Base-by-base conservation (phyloP, 805 yeast species). In the Nakazawaea wickerhamii region DNA sequence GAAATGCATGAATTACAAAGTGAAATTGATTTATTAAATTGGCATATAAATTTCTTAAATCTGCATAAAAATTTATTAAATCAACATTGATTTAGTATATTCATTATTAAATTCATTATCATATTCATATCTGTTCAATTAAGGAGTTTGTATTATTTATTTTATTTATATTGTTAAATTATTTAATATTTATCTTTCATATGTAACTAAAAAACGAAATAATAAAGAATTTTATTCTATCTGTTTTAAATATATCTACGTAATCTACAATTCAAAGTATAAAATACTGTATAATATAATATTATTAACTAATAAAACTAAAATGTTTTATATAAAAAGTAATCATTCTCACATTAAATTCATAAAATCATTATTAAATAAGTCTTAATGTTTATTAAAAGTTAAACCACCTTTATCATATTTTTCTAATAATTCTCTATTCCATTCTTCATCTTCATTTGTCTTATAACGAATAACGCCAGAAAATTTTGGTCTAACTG, bases 381-480 rank as follows among this genome's bases (percentile, higher is more conserved):
- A n/a, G n/a, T 8, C 14, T 36, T 28, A 41, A 4, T 25, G 7
- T 37, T 23, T 38, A 23, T 14, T 14, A 30, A 38, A 43, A 11
- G 34, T 28, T 4, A 38, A 20, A 15, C 46, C 46, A 33, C 46
- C 46, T 34, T 20, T 27, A 25, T 28, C 23, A 37, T 43, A 43
- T 19, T 36, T 38, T n/a, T 43, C 42, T 27, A 43, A 43, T 27
- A 43, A 30, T 18, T 33, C 36, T 28, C 25, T 43, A 22, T 38
- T 34, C 33, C 15, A 43, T 5, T 38, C 43, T 3, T 38, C 32
- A 26, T 43, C 46, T 30, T 43, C 46, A n/a, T 26, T 30, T 17
- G 46, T 43, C 37, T 43, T 43, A 32, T 38, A 43, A 17, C 37
- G 38, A 15, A 43, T 43, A 17, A 43, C 46, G 23, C 46, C 46